Base-by-base conservation (phyloP, 1,284 basidiomycete genomes). In the Erythrobasidium hasegawianum region DNA sequence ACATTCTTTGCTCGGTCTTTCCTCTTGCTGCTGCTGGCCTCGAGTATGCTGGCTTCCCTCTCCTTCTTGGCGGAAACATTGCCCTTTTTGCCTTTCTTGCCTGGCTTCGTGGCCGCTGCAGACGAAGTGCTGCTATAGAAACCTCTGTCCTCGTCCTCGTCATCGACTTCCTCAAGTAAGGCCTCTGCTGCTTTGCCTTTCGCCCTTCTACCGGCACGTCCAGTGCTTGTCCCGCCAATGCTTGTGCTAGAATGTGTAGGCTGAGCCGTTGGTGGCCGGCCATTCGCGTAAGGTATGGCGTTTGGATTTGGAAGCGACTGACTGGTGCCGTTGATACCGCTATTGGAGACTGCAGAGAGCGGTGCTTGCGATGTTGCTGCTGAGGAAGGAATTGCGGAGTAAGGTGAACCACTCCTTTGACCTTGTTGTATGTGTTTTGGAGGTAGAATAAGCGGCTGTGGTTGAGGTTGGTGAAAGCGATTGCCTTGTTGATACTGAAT, bases 281-380 rank as follows among this genome's bases (percentile, higher is more conserved):
- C 62, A 20, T 65, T 65, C 2, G 62, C 62, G 40, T 65, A 65
- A 8, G 62, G 62, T n/a, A 65, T 65, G 13, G 62, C 43, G 24
- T 55, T 18, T 13, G 22, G 43, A 41, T 53, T 62, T 29, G 24
- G 8, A 4, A n/a, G n/a, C n/a, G n/a, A n/a, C n/a, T n/a, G n/a
- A 14, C 11, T 57, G 16, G 8, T 27, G n/a, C n/a, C 8, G 26
- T 53, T 29, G 50, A 27, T 8, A 9, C 26, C n/a, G 29, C 4
- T 29, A 40, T 39, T 18, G n/a, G 26, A 24, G 41, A 29, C 33
- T 57, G 38, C 22, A 50, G 22, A 3, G 39, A 47, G 26, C 33
- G 11, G 18, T 47, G 59, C 33, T 40, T n/a, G 33, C 24, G 52
- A 45, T 52, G 47, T 22, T 64, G 61, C 13, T 39, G 61, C 45